These are phyloP conservation scores for Vitis hybrid DNA, from an alignment of 177 flowering plant genomes.

Conservation along the genomic window DNA sequence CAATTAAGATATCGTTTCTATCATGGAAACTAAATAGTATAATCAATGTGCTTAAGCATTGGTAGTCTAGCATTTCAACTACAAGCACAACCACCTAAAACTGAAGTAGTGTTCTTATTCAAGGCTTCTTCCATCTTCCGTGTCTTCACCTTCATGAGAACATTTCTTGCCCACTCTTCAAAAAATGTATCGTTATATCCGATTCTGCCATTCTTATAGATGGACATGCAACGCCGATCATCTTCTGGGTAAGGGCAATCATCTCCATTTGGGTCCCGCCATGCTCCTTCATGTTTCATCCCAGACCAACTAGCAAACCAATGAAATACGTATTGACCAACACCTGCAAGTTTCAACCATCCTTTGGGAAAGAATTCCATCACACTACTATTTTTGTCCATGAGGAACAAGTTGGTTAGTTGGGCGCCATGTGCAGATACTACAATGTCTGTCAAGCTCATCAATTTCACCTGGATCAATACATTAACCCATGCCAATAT, in stretches of 20 bases:
- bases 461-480: slow-evolving; percentile 18
- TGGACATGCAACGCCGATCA: slow-evolving; percentile 10
- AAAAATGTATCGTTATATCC: slow-evolving; percentile 28
- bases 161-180: slow-evolving; percentile 27
- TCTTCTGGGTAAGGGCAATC: slow-evolving; percentile 21
- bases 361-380: slow-evolving; percentile 42
- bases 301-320: slow-evolving; percentile 30
- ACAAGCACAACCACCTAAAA: too few relatives aligned
- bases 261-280: slow-evolving; percentile 25
- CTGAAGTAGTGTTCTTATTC: background rate
- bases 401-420: slow-evolving; percentile 33
- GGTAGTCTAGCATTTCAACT: too few relatives aligned
- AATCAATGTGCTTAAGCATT: too few relatives aligned
- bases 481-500: background rate
- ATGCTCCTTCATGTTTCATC: slow-evolving; percentile 28
- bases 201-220: slow-evolving; percentile 25
- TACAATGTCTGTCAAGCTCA: slow-evolving; percentile 26
- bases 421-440: slow-evolving; percentile 31
- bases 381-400: slow-evolving; percentile 31
- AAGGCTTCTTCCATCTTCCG: slow-evolving; percentile 15
- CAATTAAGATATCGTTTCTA: too few relatives aligned
- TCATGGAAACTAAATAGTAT: too few relatives aligned
- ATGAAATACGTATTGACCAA: slow-evolving; percentile 27
- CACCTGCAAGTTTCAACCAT: slow-evolving; percentile 32
- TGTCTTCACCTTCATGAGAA: slow-evolving; percentile 16